Evolutionary conservation across 495 filamentous ascomycete genomes (phyloP).

Genomic region (Staphylotrichum longicolle): DNA sequence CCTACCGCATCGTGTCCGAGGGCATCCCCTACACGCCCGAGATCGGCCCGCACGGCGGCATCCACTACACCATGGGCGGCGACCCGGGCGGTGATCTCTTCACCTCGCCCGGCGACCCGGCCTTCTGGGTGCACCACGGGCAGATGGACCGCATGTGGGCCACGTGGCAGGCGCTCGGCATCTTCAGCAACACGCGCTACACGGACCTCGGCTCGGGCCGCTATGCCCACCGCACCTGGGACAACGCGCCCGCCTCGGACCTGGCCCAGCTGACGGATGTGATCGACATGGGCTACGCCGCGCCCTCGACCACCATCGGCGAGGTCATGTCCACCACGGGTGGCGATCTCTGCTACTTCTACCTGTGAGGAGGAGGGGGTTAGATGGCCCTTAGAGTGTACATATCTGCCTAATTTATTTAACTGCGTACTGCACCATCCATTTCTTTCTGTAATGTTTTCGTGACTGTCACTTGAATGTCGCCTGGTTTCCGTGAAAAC

Average conservation of each 20-base stretch:
- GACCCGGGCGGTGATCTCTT: slow-evolving; percentile 59
- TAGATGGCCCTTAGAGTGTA: too few relatives aligned
- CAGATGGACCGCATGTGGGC: slow-evolving; percentile 65
- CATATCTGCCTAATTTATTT: too few relatives aligned
- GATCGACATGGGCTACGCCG: slow-evolving; percentile 42
- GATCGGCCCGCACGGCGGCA: slow-evolving; percentile 62
- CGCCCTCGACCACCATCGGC: slow-evolving; percentile 37
- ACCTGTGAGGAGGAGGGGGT: slow-evolving; percentile 28
- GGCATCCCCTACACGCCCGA: slow-evolving; percentile 49
- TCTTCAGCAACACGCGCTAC: slow-evolving; percentile 32
- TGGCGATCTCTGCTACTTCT: slow-evolving; percentile 47
- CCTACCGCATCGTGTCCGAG: slow-evolving; percentile 53
- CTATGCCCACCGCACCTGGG: slow-evolving; percentile 51
- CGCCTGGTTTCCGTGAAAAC: too few relatives aligned
- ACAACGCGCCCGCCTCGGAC: slow-evolving; percentile 45
- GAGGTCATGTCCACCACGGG: slow-evolving; percentile 42
- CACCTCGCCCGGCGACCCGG: slow-evolving; percentile 61
- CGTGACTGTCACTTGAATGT: too few relatives aligned
- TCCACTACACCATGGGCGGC: slow-evolving; percentile 62
- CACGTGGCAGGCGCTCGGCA: slow-evolving; percentile 41
- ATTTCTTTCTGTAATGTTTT: too few relatives aligned
- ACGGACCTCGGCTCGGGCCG: slow-evolving; percentile 37
- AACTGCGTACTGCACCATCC: too few relatives aligned
- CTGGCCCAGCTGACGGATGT: slow-evolving; percentile 38
- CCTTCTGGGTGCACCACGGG: slow-evolving; percentile 66